Conservation (phyloP, 2,329 filamentous ascomycete genomes). For the Aureobasidium sp. region DNA sequence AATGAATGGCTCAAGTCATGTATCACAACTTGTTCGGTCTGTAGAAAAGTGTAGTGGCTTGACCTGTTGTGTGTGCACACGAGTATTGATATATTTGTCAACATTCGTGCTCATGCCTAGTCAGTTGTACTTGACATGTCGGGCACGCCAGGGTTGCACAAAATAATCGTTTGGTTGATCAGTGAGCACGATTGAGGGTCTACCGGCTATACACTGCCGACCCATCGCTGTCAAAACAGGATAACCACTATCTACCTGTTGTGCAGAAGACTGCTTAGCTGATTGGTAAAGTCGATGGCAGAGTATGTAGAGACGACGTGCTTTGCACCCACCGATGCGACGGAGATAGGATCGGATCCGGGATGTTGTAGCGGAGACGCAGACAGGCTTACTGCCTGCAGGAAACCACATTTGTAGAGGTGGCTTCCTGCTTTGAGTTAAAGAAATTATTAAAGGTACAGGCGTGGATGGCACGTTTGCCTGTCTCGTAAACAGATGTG, state of each 20-base stretch:
- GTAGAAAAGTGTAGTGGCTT: not conserved
- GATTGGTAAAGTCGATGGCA: not conserved
- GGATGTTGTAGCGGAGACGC: conserved; percentile 2
- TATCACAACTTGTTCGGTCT: not conserved
- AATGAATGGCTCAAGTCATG: not conserved
- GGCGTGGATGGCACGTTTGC: conserved; percentile 1
- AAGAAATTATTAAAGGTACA: not conserved
- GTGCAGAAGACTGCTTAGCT: not conserved
- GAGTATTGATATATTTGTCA: not conserved
- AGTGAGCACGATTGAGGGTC: not conserved
- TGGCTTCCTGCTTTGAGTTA: not conserved
- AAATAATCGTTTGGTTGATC: not conserved
- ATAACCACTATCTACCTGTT: not conserved
- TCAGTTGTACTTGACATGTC: not conserved
- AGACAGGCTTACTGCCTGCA: conserved; percentile 13
- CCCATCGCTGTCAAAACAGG: not conserved
- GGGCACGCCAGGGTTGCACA: not conserved
- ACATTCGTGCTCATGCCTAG: not conserved
- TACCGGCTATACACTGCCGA: not conserved
- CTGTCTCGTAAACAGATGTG: not conserved
- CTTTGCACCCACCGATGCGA: not conserved
- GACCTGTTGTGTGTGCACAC: not conserved
- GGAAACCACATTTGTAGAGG: not conserved
- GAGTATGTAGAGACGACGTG: not conserved
- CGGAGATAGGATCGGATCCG: not conserved